Conservation (phyloP, 129 eudicot species). For the Lactuca sativa region DNA sequence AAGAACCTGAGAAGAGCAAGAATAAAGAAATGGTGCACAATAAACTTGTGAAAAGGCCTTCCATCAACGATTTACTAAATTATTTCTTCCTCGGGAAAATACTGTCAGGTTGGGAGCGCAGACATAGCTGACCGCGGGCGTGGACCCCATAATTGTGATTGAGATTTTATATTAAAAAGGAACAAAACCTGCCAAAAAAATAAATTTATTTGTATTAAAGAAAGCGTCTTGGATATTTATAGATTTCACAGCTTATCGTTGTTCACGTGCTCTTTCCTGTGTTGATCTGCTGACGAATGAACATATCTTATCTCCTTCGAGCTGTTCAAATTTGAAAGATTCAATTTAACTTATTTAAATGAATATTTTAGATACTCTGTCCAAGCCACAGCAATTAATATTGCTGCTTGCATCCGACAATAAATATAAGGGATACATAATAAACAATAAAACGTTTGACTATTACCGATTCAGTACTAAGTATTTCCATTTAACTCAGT, state of each 20-base stretch:
- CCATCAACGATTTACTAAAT: neutral
- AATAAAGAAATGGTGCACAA: neutral
- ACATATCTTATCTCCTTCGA: neutral
- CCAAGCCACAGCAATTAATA: no score
- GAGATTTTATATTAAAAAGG: constrained; percentile 1
- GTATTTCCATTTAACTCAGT: no score
- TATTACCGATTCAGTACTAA: no score
- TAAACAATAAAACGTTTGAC: no score
- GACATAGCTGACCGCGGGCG: constrained; percentile 19
- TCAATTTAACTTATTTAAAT: no score
- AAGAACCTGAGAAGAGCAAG: neutral
- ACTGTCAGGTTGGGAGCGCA: neutral
- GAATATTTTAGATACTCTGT: no score
- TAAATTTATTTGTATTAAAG: neutral
- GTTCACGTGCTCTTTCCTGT: neutral
- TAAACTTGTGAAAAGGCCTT: neutral
- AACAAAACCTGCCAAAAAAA: neutral
- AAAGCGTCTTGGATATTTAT: neutral
- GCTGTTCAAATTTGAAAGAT: neutral
- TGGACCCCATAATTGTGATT: constrained; percentile 24
- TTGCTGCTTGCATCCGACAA: no score
- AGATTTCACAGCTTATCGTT: constrained; percentile 3
- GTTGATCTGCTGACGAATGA: neutral
- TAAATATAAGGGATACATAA: no score
- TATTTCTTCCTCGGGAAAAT: neutral